A percentile compares a stretch with the other conserved stretches of the same genome.
Conservation (phyloP, 2,329 filamentous ascomycete species). For the Metarhizium guizhouense region DNA sequence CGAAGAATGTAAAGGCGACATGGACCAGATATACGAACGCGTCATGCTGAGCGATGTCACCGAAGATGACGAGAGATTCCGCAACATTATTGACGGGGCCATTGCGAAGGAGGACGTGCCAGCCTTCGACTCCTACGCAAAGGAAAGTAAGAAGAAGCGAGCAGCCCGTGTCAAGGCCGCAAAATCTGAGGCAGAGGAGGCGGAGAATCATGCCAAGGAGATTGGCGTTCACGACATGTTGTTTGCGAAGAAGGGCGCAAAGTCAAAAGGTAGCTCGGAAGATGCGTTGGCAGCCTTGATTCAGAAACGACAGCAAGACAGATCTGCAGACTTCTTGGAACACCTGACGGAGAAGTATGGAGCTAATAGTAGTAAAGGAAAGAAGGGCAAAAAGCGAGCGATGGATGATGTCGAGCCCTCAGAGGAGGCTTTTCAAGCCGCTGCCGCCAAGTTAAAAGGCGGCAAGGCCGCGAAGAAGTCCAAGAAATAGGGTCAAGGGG, state of each 20-base stretch:
- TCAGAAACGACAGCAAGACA: slow-evolving; percentile 56
- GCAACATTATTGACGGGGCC: slow-evolving; percentile 69
- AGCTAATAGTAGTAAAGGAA: slow-evolving; percentile 29
- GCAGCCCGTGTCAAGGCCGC: slow-evolving; percentile 52
- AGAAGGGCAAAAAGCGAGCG: slow-evolving; percentile 43
- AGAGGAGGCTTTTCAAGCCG: slow-evolving; percentile 52
- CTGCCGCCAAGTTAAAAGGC: slow-evolving; percentile 37
- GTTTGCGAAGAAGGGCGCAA: slow-evolving; percentile 45
- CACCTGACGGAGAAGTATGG: slow-evolving; percentile 70
- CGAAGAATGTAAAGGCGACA: slow-evolving; percentile 60
- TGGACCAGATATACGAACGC: slow-evolving; percentile 67
- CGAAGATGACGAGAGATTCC: slow-evolving; percentile 79
- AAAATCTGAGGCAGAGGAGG: slow-evolving; percentile 60
- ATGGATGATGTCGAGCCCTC: slow-evolving; percentile 53
- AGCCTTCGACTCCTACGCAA: slow-evolving; percentile 58
- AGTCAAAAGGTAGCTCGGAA: slow-evolving; percentile 34
- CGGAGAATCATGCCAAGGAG: slow-evolving; percentile 66
- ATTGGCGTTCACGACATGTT: slow-evolving; percentile 65
- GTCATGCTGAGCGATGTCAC: slow-evolving; percentile 83
- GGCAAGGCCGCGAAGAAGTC: slow-evolving; percentile 13
- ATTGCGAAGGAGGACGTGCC: slow-evolving; percentile 62
- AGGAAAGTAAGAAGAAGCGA: slow-evolving; percentile 60
- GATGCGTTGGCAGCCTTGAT: slow-evolving; percentile 65
- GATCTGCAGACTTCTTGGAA: slow-evolving; percentile 57
- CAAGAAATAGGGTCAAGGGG: background rate